Evolutionary conservation across 306 rosid genomes (phyloP).

Genomic region (Quercus wislizeni): DNA sequence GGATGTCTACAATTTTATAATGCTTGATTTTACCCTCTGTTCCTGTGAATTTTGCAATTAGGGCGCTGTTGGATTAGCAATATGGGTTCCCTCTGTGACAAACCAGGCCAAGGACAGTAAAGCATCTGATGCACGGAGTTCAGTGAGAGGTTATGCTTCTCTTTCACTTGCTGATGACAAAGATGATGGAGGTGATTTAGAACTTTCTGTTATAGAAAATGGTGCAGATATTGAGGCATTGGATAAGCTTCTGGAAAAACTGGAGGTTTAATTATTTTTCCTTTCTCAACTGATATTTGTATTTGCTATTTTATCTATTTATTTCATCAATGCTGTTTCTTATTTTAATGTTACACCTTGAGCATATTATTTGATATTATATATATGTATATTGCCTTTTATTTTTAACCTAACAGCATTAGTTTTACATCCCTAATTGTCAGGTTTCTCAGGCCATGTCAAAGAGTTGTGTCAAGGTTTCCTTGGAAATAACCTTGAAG

Average conservation of each 20-base stretch:
- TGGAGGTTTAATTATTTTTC: conserved; percentile 51
- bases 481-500: conserved; percentile 43
- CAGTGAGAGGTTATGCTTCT: conserved; percentile 65
- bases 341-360: conserved; percentile 3
- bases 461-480: conserved; percentile 60
- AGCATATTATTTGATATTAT: not conserved
- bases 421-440: conserved; percentile 15
- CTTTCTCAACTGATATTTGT: conserved; percentile 9
- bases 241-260: conserved; percentile 69
- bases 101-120: conserved; percentile 71
- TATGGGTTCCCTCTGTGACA: conserved; percentile 98
- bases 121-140: conserved; percentile 46
- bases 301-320: not conserved
- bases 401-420: not conserved
- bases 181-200: conserved; percentile 53
- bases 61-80: conserved; percentile 99
- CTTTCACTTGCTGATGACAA: conserved; percentile 52
- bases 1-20: not conserved
- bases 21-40: conserved; percentile 11
- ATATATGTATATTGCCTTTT: not conserved
- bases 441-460: conserved; percentile 92
- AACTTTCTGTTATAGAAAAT: conserved; percentile 55
- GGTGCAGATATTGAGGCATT: conserved; percentile 43
- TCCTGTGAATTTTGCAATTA: conserved; percentile 28
- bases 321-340: conserved; percentile 7